A percentile compares a stretch with the other conserved stretches of the same genome.
Conservation (phyloP, 257 asterid species). For the Forsythia suspensa region DNA sequence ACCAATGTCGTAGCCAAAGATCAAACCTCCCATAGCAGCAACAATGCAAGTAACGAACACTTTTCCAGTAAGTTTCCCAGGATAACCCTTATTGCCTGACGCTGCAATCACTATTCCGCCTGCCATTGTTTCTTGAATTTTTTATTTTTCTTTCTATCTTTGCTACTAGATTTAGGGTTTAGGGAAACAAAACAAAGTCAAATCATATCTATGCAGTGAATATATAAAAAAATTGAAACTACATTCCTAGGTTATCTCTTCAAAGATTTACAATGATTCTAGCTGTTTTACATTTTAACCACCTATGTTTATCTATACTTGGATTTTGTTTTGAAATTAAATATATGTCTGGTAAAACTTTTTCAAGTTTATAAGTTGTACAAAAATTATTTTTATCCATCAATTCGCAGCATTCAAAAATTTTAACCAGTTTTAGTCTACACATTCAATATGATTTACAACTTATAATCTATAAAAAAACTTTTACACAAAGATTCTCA, state of each 20-base stretch:
- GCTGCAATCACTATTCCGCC: neutral
- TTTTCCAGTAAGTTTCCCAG: slow-evolving; percentile 4
- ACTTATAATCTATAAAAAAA: too few relatives aligned
- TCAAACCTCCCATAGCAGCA: slow-evolving; percentile 31
- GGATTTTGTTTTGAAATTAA: too few relatives aligned
- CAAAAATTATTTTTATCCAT: too few relatives aligned
- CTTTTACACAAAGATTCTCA: too few relatives aligned
- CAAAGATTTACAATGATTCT: neutral
- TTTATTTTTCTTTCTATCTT: neutral
- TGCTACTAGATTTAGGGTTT: neutral
- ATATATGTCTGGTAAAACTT: too few relatives aligned
- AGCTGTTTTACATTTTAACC: neutral
- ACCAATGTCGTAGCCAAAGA: slow-evolving; percentile 45
- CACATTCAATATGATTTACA: too few relatives aligned
- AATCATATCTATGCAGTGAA: neutral
- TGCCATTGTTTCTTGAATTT: neutral
- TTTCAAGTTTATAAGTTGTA: too few relatives aligned
- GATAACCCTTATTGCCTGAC: slow-evolving; percentile 7
- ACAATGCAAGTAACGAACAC: slow-evolving; percentile 15
- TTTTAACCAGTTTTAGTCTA: too few relatives aligned
- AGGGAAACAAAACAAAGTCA: neutral
- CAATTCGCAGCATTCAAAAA: too few relatives aligned
- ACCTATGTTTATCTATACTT: neutral
- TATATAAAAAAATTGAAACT: too few relatives aligned
- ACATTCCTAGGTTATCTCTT: neutral